Base-by-base conservation (phyloP, 495 filamentous ascomycete species). In the Penicillium antarcticum region DNA sequence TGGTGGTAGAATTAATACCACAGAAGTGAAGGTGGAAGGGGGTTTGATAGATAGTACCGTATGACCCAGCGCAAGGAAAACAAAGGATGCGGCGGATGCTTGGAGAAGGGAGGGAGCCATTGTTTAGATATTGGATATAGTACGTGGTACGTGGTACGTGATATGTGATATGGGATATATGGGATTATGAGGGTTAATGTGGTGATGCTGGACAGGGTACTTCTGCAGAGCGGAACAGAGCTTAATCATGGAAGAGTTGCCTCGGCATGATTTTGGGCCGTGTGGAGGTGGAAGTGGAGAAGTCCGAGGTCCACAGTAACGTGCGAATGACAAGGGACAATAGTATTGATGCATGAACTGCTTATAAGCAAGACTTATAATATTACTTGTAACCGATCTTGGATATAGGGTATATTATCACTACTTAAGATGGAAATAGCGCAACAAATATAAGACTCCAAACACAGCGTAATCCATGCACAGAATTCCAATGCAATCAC, bases 401-500 rank as follows among this genome's bases (percentile, higher is more conserved):
- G 40, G 41, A 43, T 46, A 50, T 11, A 58, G 54, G 58, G 57
- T 56, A 61, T 61, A 63, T 63, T 63, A 63, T 58, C 48, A 56
- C 54, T 56, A 60, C 45, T 48, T 48, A 60, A 39, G 34, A 53
- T 7, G 26, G 35, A 48, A 56, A 49, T 34, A 42, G 17, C 42
- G 45, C 19, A 58, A 52, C 32, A 52, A 42, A 18, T 12, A 49
- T 29, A 29, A 29, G 26, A 49, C 47, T 42, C 47, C 47, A 42
- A 24, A 49, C 21, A 37, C 47, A 42, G 47, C 47, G 38, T 49
- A 49, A 49, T 26, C 45, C 38, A 49, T 61, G 51, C 47, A 44
- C 55, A 45, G 44, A 34, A 32, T 29, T 29, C 21, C 23, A 45
- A 46, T 33, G 19, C 44, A 46, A 46, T 35, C 43, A 45, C 31